Evolutionary conservation across 2,329 filamentous ascomycete species (phyloP).

Genomic region (Zymoseptoria ardabiliae): DNA sequence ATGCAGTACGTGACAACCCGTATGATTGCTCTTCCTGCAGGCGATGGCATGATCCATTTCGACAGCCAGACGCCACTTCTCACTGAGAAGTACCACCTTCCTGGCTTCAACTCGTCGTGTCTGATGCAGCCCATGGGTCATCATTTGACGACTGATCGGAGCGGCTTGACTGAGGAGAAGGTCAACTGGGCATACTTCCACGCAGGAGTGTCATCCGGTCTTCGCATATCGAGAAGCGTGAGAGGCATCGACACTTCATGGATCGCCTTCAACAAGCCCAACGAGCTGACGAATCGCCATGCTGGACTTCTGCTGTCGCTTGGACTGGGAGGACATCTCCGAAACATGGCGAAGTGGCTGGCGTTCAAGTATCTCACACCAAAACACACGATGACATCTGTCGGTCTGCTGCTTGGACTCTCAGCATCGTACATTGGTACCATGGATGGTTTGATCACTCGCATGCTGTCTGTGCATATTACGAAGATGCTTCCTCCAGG

Average conservation of each 20-base stretch:
- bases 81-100: conserved; percentile 84
- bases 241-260: conserved; percentile 96
- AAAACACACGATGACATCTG: conserved; percentile 98
- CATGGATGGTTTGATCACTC: conserved; percentile 93
- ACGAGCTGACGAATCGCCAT: conserved; percentile 89
- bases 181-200: conserved; percentile 99
- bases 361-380: conserved; percentile 99
- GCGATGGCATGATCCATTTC: conserved; percentile 81
- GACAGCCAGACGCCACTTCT: conserved; percentile 79
- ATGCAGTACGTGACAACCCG: conserved; percentile 79
- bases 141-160: conserved; percentile 86
- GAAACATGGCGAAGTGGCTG: conserved; percentile 91
- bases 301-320: conserved; percentile 87
- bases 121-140: conserved; percentile 87
- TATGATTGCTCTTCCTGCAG: conserved; percentile 81
- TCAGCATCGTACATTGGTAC: conserved; percentile 92
- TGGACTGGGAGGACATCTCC: conserved; percentile 91
- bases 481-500: conserved; percentile 88
- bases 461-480: conserved; percentile 89
- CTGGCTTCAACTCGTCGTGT: conserved; percentile 86
- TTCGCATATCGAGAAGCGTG: conserved; percentile 82
- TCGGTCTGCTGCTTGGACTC: conserved; percentile 84
- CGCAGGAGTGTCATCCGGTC: conserved; percentile 83
- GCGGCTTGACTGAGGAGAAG: conserved; percentile 85
- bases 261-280: conserved; percentile 96